These are phyloP conservation scores for Solanum pimpinellifolium DNA, from an alignment of 257 asterid species.

Conservation along the genomic window DNA sequence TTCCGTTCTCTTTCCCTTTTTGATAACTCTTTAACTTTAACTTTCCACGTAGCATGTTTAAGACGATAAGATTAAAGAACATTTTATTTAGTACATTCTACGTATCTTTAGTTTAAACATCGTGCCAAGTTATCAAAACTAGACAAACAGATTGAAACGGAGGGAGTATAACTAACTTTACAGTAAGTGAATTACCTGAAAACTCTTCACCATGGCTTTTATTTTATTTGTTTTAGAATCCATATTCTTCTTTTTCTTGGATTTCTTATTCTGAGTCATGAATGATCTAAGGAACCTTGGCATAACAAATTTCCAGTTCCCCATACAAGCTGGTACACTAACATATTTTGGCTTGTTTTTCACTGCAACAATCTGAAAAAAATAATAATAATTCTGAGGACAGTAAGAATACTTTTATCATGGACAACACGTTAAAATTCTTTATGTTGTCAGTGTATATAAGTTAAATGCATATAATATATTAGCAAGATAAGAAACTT, in stretches of 20 bases:
- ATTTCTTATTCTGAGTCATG: neutral
- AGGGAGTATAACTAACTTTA: neutral
- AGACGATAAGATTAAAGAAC: neutral
- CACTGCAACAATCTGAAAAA: conserved; percentile 10
- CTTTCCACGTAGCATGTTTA: neutral
- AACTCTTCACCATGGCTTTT: conserved; percentile 10
- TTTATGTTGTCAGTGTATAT: neutral
- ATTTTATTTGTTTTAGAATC: conserved; percentile 1
- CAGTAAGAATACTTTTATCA: neutral
- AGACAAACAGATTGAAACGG: neutral
- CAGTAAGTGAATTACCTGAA: conserved; percentile 2
- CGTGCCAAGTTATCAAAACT: neutral
- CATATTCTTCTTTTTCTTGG: conserved; percentile 5
- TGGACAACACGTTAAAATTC: neutral
- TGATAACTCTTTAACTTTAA: neutral
- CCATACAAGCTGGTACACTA: conserved; percentile 21
- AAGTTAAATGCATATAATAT: neutral
- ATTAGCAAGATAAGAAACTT: neutral
- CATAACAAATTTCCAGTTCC: conserved; percentile 23
- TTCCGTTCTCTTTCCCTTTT: neutral
- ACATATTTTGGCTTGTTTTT: conserved; percentile 7
- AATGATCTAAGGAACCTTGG: conserved; percentile 22
- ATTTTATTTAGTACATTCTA: neutral
- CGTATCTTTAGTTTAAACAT: neutral
- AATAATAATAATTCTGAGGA: neutral